Conservation (phyloP, 2,329 filamentous ascomycete genomes). For the Colletotrichum godetiae region DNA sequence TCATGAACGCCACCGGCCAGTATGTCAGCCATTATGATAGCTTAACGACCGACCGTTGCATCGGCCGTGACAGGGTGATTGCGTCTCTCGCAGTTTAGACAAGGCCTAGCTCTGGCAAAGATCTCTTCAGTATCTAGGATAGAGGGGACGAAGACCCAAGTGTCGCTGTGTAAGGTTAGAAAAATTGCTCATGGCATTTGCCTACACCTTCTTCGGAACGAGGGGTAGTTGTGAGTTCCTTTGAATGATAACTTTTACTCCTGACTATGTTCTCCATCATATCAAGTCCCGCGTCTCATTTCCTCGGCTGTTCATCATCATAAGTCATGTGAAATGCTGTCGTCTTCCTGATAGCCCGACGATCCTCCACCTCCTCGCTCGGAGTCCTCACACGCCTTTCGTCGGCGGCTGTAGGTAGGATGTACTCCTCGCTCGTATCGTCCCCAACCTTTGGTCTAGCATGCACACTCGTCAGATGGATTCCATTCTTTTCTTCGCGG, state of each 20-base stretch:
- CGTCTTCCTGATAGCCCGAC: constrained; percentile 48
- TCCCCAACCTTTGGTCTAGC: constrained; percentile 32
- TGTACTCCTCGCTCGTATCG: constrained; percentile 49
- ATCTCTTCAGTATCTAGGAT: too few species aligned
- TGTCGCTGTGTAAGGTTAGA: too few species aligned
- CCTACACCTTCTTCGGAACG: too few species aligned
- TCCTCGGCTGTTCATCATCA: constrained; percentile 36
- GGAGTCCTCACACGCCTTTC: constrained; percentile 14
- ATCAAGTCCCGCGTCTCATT: neutral
- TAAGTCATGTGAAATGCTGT: constrained; percentile 50
- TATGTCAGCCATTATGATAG: too few species aligned
- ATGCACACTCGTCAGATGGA: constrained; percentile 43
- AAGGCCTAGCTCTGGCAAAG: too few species aligned
- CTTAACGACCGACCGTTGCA: too few species aligned
- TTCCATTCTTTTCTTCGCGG: constrained; percentile 42
- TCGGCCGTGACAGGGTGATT: too few species aligned
- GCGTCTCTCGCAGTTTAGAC: too few species aligned
- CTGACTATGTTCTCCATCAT: neutral
- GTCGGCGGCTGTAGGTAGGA: constrained; percentile 41
- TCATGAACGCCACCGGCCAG: too few species aligned
- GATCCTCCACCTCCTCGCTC: constrained; percentile 33
- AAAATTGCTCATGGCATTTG: too few species aligned
- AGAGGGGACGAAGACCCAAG: neutral
- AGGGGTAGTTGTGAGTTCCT: too few species aligned
- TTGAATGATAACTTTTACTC: neutral